Conservation (phyloP, 2,329 filamentous ascomycete genomes). For the Trichoderma lentiforme region DNA sequence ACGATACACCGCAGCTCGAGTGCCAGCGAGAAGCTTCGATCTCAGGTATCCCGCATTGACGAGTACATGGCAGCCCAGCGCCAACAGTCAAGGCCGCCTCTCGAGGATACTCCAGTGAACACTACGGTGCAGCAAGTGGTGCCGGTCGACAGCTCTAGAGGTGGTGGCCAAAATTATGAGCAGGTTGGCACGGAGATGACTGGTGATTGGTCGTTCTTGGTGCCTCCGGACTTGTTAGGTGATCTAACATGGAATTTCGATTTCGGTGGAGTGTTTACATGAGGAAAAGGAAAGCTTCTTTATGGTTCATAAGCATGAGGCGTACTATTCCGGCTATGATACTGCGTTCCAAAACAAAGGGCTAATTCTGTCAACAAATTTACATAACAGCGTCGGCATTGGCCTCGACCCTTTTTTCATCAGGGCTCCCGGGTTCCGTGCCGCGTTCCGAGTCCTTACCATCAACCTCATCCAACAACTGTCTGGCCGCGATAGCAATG, state of each 20-base stretch:
- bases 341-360: not conserved
- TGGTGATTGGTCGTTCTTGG: constrained; percentile 30
- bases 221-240: constrained; percentile 51
- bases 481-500: constrained; percentile 22
- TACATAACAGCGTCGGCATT: constrained; percentile 8
- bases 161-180: not conserved
- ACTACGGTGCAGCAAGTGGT: not conserved
- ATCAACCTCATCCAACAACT: constrained; percentile 25
- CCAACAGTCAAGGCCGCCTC: constrained; percentile 8
- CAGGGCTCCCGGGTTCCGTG: not conserved
- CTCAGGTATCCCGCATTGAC: constrained; percentile 26
- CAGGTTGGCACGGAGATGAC: constrained; percentile 2
- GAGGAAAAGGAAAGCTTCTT: not conserved
- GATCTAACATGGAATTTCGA: constrained; percentile 22
- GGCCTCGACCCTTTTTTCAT: constrained; percentile 8
- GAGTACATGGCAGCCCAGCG: constrained; percentile 24
- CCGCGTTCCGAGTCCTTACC: constrained; percentile 1
- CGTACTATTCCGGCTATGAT: not conserved
- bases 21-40: constrained; percentile 25
- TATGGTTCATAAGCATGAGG: not conserved
- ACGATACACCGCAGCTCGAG: constrained; percentile 23
- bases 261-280: constrained; percentile 4
- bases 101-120: not conserved
- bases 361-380: constrained; percentile 9
- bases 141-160: not conserved